Conservation (phyloP, 2,329 filamentous ascomycete genomes). For the Colletotrichum melonis region DNA sequence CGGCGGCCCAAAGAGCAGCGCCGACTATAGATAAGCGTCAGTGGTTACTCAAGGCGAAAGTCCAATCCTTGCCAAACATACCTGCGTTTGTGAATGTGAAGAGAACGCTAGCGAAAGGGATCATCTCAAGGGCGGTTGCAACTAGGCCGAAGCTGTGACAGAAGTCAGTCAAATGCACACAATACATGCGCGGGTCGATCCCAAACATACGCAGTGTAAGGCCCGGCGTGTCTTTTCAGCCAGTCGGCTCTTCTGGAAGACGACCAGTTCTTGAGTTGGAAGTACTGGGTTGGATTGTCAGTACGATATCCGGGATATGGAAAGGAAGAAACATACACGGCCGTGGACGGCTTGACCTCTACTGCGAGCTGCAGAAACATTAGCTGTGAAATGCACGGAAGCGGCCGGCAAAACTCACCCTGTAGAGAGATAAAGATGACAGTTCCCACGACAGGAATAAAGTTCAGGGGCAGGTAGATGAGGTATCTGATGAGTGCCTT, state of each 20-base stretch:
- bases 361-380: conserved; percentile 44
- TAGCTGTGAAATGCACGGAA: conserved; percentile 12
- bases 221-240: conserved; percentile 75
- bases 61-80: conserved; percentile 44
- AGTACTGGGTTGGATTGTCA: conserved; percentile 70
- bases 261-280: conserved; percentile 90
- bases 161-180: neutral
- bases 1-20: conserved; percentile 93
- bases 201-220: conserved; percentile 78
- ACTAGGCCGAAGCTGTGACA: conserved; percentile 75
- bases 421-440: conserved; percentile 83
- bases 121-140: conserved; percentile 84
- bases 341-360: conserved; percentile 63
- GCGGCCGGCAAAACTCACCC: conserved; percentile 54
- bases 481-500: conserved; percentile 80
- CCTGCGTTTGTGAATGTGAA: conserved; percentile 91
- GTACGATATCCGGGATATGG: neutral
- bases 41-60: neutral
- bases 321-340: conserved; percentile 56
- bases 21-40: conserved; percentile 67
- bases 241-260: conserved; percentile 73
- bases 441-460: conserved; percentile 90
- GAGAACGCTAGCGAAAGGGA: conserved; percentile 84
- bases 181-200: neutral
- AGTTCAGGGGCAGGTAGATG: conserved; percentile 91